A percentile compares a stretch with the other conserved stretches of the same genome.
phyloP scores from a whole-genome alignment of 2,329 filamentous ascomycete species.

The Clonostachys rhizophaga region DNA sequence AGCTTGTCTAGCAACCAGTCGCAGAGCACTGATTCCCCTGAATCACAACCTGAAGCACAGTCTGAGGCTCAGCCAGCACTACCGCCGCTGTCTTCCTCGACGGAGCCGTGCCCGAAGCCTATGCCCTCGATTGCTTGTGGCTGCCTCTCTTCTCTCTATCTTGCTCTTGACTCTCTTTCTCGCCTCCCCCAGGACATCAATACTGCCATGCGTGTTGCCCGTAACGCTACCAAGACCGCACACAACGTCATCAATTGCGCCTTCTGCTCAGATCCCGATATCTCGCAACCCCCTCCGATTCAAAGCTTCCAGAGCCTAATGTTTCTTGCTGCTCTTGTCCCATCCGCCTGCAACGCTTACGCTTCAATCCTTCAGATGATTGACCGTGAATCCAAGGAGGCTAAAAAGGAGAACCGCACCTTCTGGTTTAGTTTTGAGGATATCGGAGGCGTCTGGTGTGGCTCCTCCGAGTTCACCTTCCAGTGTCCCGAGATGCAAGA shows the following conservation, averaged over 20 bases:
- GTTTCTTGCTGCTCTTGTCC: slow-evolving; percentile 52
- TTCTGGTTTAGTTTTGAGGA: slow-evolving; percentile 38
- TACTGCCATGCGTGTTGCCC: slow-evolving; percentile 40
- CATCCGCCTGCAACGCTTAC: slow-evolving; percentile 54
- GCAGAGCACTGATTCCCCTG: slow-evolving; percentile 9
- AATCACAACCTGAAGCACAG: slow-evolving; percentile 1
- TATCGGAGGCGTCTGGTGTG: slow-evolving; percentile 43
- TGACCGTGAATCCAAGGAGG: slow-evolving; percentile 42
- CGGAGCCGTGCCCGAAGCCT: slow-evolving; percentile 8
- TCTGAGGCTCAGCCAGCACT: neutral
- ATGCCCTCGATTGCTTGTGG: slow-evolving; percentile 30
- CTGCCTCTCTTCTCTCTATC: slow-evolving; percentile 45
- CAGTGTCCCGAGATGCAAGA: neutral
- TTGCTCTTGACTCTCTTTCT: slow-evolving; percentile 44
- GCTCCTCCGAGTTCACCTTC: slow-evolving; percentile 15
- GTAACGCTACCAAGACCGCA: slow-evolving; percentile 40
- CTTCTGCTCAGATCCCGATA: slow-evolving; percentile 37
- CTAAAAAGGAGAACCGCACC: slow-evolving; percentile 31
- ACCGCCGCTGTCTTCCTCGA: neutral
- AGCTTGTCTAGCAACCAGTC: slow-evolving; percentile 12
- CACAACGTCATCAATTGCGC: slow-evolving; percentile 47
- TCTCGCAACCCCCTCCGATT: slow-evolving; percentile 29
- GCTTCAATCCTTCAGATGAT: slow-evolving; percentile 47
- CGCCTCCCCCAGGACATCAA: slow-evolving; percentile 37
- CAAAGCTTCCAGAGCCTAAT: slow-evolving; percentile 53